A percentile compares a stretch with the other conserved stretches of the same genome.
phyloP scores from a whole-genome alignment of 306 rosid genomes.

The Astragalus glycyphyllos region DNA sequence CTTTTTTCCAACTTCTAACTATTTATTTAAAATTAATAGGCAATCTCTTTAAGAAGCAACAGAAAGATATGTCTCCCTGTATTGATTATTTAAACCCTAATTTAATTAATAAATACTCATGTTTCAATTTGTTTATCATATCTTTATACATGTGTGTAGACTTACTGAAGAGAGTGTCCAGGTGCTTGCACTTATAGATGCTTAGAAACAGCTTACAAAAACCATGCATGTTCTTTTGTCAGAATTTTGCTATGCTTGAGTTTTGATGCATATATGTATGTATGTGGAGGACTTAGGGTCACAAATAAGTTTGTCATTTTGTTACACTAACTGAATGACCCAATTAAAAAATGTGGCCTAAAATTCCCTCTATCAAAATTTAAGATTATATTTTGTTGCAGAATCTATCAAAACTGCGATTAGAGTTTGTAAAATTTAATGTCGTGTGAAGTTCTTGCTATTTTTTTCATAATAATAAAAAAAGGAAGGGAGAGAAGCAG shows the following conservation, averaged over 20 bases:
- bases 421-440: background rate
- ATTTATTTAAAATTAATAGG: background rate
- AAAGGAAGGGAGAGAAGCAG: no score
- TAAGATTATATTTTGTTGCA: background rate
- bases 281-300: background rate
- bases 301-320: slow-evolving; percentile 18
- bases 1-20: background rate
- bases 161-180: slow-evolving; percentile 27
- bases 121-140: slow-evolving; percentile 33
- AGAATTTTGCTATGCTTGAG: background rate
- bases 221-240: slow-evolving; percentile 40
- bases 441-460: background rate
- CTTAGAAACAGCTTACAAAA: slow-evolving; percentile 7
- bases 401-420: background rate
- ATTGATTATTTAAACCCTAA: background rate
- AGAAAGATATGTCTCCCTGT: background rate
- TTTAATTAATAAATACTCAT: background rate
- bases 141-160: slow-evolving; percentile 28
- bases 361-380: slow-evolving; percentile 20
- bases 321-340: background rate
- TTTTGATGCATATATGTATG: background rate
- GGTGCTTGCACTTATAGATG: slow-evolving; percentile 43
- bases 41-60: slow-evolving; percentile 11
- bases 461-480: no score
- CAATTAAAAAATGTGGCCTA: slow-evolving; percentile 1